These are phyloP conservation scores for Penicillium hordei DNA, from an alignment of 2,329 filamentous ascomycete genomes.

Conservation along the genomic window DNA sequence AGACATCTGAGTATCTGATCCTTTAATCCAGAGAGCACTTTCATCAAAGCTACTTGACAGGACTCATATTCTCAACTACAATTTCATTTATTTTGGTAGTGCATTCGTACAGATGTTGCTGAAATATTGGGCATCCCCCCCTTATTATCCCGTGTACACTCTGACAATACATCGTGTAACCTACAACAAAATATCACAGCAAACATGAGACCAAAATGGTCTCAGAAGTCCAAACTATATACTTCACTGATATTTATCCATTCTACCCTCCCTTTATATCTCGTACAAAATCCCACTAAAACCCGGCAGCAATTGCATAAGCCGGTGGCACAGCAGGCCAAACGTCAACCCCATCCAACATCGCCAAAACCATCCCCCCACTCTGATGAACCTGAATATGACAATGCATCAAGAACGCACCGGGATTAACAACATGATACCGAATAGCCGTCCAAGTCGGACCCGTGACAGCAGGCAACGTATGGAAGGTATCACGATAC, in stretches of 20 bases:
- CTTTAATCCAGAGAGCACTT: background rate
- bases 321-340: constrained; percentile 34
- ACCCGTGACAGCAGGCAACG: constrained; percentile 31
- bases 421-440: constrained; percentile 51
- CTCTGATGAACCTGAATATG: constrained; percentile 53
- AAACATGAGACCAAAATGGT: background rate
- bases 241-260: background rate
- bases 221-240: background rate
- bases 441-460: constrained; percentile 47
- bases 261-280: no score
- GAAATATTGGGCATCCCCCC: background rate
- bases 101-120: background rate
- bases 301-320: constrained; percentile 20
- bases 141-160: background rate
- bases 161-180: background rate
- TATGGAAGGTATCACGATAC: constrained; percentile 52
- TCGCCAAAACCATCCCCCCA: constrained; percentile 51
- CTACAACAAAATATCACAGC: background rate
- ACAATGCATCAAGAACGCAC: constrained; percentile 54
- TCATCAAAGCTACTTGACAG: background rate
- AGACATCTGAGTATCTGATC: background rate
- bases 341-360: constrained; percentile 52
- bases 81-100: background rate
- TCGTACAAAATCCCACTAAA: background rate
- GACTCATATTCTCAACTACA: background rate